Evolutionary conservation across 345 rosid genomes (phyloP).

Genomic region (Kandelia obovata): DNA sequence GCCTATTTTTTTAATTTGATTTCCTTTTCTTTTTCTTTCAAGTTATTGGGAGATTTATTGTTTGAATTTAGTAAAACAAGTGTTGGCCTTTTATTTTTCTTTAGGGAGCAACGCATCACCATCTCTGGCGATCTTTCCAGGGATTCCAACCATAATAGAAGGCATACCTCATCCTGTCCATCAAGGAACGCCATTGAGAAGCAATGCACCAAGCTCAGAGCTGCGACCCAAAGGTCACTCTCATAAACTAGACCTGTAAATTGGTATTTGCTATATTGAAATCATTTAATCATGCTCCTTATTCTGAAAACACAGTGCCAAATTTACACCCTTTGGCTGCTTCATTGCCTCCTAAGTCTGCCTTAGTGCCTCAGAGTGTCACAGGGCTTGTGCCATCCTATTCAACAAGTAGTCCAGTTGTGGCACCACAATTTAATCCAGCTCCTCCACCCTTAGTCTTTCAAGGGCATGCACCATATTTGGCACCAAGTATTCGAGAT

Average conservation of each 20-base stretch:
- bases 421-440: conserved; percentile 28
- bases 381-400: conserved; percentile 36
- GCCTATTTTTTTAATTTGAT: neutral
- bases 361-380: conserved; percentile 34
- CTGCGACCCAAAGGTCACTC: conserved; percentile 31
- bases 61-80: conserved; percentile 1
- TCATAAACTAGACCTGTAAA: neutral
- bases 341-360: conserved; percentile 38
- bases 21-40: neutral
- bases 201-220: conserved; percentile 27
- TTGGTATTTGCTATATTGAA: conserved; percentile 3
- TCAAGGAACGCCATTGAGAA: conserved; percentile 16
- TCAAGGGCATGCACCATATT: conserved; percentile 22
- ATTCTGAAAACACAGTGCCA: conserved; percentile 30
- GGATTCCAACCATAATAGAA: conserved; percentile 29
- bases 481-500: conserved; percentile 22
- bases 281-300: conserved; percentile 12
- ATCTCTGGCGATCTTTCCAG: conserved; percentile 27
- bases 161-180: conserved; percentile 24
- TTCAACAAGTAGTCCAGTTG: conserved; percentile 33
- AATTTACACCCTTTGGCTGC: conserved; percentile 28
- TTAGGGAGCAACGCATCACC: conserved; percentile 30
- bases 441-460: conserved; percentile 39
- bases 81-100: conserved; percentile 4
- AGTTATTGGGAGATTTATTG: neutral